These are phyloP conservation scores for Hyaloscypha bicolor DNA, from an alignment of 495 filamentous ascomycete species.

Conservation along the genomic window DNA sequence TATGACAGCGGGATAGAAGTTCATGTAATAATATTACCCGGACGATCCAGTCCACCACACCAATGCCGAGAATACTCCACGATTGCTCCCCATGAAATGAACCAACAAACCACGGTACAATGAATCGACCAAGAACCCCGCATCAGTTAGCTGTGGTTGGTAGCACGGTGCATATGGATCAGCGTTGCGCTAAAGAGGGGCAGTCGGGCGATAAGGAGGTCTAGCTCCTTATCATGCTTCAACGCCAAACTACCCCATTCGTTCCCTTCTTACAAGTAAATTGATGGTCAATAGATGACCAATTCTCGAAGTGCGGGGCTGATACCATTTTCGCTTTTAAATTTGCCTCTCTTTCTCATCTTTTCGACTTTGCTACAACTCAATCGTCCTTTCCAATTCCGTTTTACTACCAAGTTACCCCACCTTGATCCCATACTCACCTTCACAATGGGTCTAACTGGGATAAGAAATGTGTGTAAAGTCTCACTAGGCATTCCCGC, in stretches of 20 bases:
- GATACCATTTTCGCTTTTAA: neutral
- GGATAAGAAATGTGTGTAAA: slow-evolving; percentile 64
- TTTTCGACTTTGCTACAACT: neutral
- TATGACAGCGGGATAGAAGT: slow-evolving; percentile 10
- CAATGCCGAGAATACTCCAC: slow-evolving; percentile 10
- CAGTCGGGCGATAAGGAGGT: slow-evolving; percentile 12
- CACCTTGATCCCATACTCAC: neutral
- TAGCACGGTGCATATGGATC: slow-evolving; percentile 11
- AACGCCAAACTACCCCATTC: slow-evolving; percentile 13
- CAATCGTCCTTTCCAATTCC: neutral
- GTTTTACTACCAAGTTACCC: neutral
- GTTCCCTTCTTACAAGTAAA: neutral
- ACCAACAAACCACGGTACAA: neutral
- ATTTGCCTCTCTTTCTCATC: slow-evolving; percentile 8
- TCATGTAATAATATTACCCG: slow-evolving; percentile 16
- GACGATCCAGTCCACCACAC: neutral
- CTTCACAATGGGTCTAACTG: slow-evolving; percentile 54
- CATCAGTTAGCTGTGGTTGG: slow-evolving; percentile 13
- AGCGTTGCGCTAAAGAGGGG: slow-evolving; percentile 20
- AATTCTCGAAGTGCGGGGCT: slow-evolving; percentile 11
- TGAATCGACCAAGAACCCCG: slow-evolving; percentile 1
- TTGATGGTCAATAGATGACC: slow-evolving; percentile 6
- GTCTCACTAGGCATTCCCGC: slow-evolving; percentile 82
- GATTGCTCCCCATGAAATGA: neutral
- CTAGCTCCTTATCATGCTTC: slow-evolving; percentile 17